phyloP scores from a whole-genome alignment of 2,329 filamentous ascomycete genomes.

The Huntiella decipiens region DNA sequence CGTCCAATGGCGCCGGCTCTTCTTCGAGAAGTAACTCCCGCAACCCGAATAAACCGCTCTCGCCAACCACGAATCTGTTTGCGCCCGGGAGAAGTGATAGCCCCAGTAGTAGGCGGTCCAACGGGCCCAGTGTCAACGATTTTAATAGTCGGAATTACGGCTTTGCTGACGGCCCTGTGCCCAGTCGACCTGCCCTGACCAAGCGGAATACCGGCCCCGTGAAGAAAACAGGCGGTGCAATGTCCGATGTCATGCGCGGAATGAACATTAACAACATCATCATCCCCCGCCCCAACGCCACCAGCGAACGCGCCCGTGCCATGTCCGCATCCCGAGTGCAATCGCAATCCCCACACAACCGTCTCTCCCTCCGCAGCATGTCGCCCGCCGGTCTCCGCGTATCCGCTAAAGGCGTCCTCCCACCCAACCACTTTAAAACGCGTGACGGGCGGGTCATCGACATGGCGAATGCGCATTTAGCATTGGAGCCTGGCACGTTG shows the following conservation, averaged over 20 bases:
- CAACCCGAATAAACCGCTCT: constrained; percentile 8
- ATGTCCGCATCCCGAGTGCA: constrained; percentile 20
- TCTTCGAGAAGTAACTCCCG: constrained; percentile 7
- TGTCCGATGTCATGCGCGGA: constrained; percentile 35
- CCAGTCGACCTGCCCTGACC: constrained; percentile 26
- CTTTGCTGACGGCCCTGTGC: constrained; percentile 36
- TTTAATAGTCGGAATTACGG: constrained; percentile 34
- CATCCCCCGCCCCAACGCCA: constrained; percentile 24
- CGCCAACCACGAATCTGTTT: constrained; percentile 4
- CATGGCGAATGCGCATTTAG: constrained; percentile 49
- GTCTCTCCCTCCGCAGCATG: constrained; percentile 22
- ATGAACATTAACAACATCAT: constrained; percentile 30
- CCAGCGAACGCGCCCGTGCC: constrained; percentile 17
- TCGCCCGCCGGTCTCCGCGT: constrained; percentile 21
- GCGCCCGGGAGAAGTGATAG: constrained; percentile 5
- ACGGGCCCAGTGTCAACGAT: constrained; percentile 17
- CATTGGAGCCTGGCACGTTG: constrained; percentile 53
- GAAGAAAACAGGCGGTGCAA: constrained; percentile 20
- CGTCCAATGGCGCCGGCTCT: background rate
- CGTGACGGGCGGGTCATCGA: constrained; percentile 26
- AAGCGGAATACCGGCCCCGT: constrained; percentile 30
- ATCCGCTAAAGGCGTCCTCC: constrained; percentile 16
- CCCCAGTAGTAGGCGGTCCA: constrained; percentile 18
- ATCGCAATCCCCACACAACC: constrained; percentile 36
- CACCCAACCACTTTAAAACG: background rate